phyloP scores from a whole-genome alignment of 345 rosid species.

The Raphanus sativus region DNA sequence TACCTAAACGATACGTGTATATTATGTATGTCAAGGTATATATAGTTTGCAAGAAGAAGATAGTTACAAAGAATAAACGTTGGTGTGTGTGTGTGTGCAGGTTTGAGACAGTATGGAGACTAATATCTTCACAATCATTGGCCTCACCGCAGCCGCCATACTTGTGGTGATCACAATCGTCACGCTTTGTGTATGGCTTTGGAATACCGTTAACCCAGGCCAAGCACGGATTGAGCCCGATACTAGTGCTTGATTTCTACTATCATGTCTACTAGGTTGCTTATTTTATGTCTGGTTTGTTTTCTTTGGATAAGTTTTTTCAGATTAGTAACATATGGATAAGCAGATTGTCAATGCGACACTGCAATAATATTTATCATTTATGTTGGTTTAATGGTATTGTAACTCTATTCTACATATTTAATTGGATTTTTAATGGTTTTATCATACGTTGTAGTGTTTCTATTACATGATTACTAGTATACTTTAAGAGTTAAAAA shows the following conservation, averaged over 20 bases:
- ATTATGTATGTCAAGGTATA: not conserved
- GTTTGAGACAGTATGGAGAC: not conserved
- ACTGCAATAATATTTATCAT: not conserved
- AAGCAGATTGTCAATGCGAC: not conserved
- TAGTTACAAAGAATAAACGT: no score
- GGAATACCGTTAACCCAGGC: not conserved
- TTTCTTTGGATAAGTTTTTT: not conserved
- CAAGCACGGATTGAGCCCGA: not conserved
- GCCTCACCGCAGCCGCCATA: not conserved
- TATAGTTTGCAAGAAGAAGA: not conserved
- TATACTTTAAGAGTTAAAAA: no score
- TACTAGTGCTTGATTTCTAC: not conserved
- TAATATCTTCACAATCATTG: not conserved
- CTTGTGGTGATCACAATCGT: not conserved
- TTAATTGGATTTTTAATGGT: not conserved
- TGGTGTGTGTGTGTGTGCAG: not conserved
- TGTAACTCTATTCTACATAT: not conserved
- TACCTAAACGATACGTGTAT: not conserved
- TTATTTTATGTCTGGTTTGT: not conserved
- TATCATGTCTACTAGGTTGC: not conserved
- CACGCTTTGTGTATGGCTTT: not conserved
- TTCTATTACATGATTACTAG: not conserved
- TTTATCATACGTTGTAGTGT: not conserved
- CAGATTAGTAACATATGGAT: not conserved
- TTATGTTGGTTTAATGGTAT: not conserved